phyloP scores from a whole-genome alignment of 176 grass and related monocot genomes.

The Leersia perrieri region DNA sequence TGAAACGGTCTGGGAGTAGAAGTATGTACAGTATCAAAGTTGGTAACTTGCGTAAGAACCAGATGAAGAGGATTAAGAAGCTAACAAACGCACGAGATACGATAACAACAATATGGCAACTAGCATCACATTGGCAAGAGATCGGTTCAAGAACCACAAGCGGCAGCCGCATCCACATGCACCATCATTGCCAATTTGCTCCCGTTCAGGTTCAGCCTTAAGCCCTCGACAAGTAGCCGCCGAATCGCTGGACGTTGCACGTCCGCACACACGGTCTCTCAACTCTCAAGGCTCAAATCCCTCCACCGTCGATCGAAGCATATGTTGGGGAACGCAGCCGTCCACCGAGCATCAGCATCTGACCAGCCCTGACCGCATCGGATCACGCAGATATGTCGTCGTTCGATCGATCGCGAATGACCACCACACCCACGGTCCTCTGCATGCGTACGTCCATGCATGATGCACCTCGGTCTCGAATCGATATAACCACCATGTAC shows the following conservation, averaged over 20 bases:
- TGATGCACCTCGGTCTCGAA: neutral
- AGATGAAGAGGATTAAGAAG: too few relatives aligned
- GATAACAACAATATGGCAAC: neutral
- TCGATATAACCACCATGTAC: neutral
- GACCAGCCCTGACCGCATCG: neutral
- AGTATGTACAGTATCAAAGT: too few relatives aligned
- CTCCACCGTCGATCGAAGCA: neutral
- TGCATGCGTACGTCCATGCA: neutral
- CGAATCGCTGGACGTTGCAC: neutral
- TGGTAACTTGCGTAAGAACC: neutral
- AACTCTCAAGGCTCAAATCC: neutral
- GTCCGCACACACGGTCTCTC: neutral
- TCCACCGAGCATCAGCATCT: neutral
- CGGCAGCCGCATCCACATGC: neutral
- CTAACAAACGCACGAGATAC: neutral
- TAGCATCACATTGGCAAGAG: too few relatives aligned
- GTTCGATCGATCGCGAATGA: constrained; percentile 10
- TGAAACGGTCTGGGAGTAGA: neutral
- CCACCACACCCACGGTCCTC: constrained; percentile 2
- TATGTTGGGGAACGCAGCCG: constrained; percentile 17
- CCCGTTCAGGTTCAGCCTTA: too few relatives aligned
- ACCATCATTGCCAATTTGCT: neutral
- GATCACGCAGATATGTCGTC: constrained; percentile 7
- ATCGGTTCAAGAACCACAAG: neutral
- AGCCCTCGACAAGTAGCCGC: neutral